These are phyloP conservation scores for Phytophthora aleatoria DNA, from an alignment of 352 stramenopile genomes.

Conservation along the genomic window DNA sequence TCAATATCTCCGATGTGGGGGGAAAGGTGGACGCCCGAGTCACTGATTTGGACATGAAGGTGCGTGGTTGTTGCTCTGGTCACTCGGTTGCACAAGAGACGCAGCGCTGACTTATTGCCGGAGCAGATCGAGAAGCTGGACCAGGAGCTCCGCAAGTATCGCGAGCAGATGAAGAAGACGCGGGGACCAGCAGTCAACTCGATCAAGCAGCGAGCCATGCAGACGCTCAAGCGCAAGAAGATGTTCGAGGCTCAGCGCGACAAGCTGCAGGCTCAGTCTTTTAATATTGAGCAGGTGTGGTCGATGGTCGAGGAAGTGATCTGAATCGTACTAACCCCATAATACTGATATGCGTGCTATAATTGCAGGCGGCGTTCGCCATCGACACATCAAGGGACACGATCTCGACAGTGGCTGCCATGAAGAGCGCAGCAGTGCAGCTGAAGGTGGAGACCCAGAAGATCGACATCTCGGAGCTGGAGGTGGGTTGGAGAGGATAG, in stretches of 20 bases:
- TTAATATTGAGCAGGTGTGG: conserved; percentile 85
- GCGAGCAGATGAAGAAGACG: conserved; percentile 83
- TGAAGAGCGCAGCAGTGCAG: conserved; percentile 92
- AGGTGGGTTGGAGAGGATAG: conserved; percentile 57
- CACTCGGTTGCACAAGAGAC: neutral
- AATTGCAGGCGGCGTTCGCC: conserved; percentile 73
- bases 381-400: conserved; percentile 94
- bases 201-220: conserved; percentile 85
- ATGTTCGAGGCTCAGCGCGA: conserved; percentile 88
- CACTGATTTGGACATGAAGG: conserved; percentile 83
- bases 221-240: conserved; percentile 90
- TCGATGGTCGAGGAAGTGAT: neutral
- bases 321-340: too few species aligned
- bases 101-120: conserved; percentile 5
- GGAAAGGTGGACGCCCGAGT: conserved; percentile 75
- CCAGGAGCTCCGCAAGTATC: conserved; percentile 83
- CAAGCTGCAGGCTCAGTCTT: conserved; percentile 80
- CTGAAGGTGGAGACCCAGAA: conserved; percentile 96
- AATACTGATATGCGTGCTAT: conserved; percentile 5
- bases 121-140: conserved; percentile 80
- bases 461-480: conserved; percentile 96
- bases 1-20: conserved; percentile 86
- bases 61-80: conserved; percentile 18
- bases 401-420: conserved; percentile 92
- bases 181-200: conserved; percentile 68